These are phyloP conservation scores for Incumbomyces lentus DNA, from an alignment of 2,329 filamentous ascomycete genomes.

Conservation along the genomic window DNA sequence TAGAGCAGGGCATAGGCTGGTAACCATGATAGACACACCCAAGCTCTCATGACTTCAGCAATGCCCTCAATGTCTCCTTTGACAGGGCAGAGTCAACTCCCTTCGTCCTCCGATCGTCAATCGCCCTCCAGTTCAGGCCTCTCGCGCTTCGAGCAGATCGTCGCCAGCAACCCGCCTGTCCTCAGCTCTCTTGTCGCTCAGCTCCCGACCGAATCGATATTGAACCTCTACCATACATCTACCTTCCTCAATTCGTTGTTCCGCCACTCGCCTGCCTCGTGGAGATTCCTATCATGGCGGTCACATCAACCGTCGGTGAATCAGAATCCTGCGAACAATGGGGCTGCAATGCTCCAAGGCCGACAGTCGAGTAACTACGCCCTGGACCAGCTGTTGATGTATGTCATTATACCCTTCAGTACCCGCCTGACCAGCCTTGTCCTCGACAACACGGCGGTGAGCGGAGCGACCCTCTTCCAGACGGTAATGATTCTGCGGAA, in stretches of 20 bases:
- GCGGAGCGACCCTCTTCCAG: slow-evolving; percentile 45
- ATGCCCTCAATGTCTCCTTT: no score
- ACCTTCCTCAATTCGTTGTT: slow-evolving; percentile 45
- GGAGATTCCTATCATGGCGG: slow-evolving; percentile 51
- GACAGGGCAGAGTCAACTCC: neutral
- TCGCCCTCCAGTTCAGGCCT: neutral
- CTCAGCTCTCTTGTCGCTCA: slow-evolving; percentile 50
- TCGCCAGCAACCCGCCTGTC: slow-evolving; percentile 48
- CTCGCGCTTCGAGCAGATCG: slow-evolving; percentile 43
- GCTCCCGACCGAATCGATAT: slow-evolving; percentile 45
- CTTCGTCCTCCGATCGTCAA: neutral
- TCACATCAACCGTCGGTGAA: slow-evolving; percentile 32
- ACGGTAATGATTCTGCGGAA: slow-evolving; percentile 45
- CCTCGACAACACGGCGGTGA: slow-evolving; percentile 51
- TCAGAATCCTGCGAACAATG: slow-evolving; percentile 24
- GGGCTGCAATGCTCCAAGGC: slow-evolving; percentile 22
- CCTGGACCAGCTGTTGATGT: slow-evolving; percentile 47
- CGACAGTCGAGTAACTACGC: slow-evolving; percentile 48
- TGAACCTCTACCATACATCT: slow-evolving; percentile 50
- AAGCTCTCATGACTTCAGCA: no score
- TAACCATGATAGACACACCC: no score
- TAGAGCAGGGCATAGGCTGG: no score
- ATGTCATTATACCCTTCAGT: slow-evolving; percentile 46
- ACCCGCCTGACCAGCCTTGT: slow-evolving; percentile 47
- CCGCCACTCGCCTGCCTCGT: slow-evolving; percentile 48